Percentiles rank a stretch among this genome's conserved stretches.
Evolutionary conservation across 768 basidiomycete genomes (phyloP).

Genomic region (Termitomyces sp.): DNA sequence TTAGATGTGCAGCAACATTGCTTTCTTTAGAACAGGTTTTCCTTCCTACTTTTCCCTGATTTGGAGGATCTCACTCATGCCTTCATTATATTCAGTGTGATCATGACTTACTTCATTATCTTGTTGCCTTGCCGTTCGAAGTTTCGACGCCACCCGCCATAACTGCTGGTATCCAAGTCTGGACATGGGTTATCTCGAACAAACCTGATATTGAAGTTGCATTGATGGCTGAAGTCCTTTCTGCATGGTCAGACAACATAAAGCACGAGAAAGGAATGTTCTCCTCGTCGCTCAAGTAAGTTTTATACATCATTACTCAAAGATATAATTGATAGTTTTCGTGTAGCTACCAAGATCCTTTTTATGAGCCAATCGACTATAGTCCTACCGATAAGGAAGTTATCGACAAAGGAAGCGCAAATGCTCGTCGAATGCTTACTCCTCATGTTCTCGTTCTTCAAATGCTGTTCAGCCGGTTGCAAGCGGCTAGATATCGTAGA

Average conservation of each 20-base stretch:
- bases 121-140: slow-evolving; percentile 86
- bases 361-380: slow-evolving; percentile 81
- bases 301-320: slow-evolving; percentile 5
- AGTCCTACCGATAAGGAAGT: slow-evolving; percentile 84
- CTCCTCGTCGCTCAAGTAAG: slow-evolving; percentile 76
- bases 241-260: slow-evolving; percentile 86
- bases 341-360: slow-evolving; percentile 83
- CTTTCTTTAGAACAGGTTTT: slow-evolving; percentile 64
- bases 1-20: slow-evolving; percentile 81
- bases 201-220: slow-evolving; percentile 78
- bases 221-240: slow-evolving; percentile 79
- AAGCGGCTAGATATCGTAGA: slow-evolving; percentile 87
- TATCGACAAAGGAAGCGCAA: slow-evolving; percentile 67
- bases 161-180: slow-evolving; percentile 85
- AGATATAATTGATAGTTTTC: not conserved
- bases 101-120: slow-evolving; percentile 77
- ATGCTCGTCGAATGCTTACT: slow-evolving; percentile 71
- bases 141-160: slow-evolving; percentile 86
- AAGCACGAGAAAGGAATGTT: slow-evolving; percentile 79
- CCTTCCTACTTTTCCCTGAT: not conserved
- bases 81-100: slow-evolving; percentile 55
- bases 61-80: not conserved
- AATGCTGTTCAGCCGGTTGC: slow-evolving; percentile 87
- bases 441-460: slow-evolving; percentile 85
- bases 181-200: slow-evolving; percentile 95